Base-by-base conservation (phyloP, 2,329 filamentous ascomycete genomes). In the Bimuria novae-zelandiae region DNA sequence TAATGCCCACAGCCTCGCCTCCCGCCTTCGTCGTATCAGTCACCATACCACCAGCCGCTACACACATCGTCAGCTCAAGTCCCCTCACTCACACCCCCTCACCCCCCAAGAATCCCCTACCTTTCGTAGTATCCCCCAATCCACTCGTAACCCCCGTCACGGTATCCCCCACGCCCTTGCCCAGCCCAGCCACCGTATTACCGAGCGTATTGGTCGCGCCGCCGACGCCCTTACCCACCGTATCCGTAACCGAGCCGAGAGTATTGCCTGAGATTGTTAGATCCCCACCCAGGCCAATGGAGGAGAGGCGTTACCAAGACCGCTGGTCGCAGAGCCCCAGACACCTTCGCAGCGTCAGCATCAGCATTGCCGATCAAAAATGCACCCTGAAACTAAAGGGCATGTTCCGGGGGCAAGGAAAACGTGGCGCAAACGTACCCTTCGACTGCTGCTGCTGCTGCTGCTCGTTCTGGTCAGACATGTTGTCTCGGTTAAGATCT, bases 121-220 rank as follows among this genome's bases (percentile, higher is more conserved):
- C 63, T 42, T 72, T 72, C 0, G 67, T 72, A 2, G 69, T 73
- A 50, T 75, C 71, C 0, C 71, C 71, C 16, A 71, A 16, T 0
- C 70, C 71, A 41, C 64, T 54, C 7, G 69, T 72, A 5, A 74
- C 59, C 0, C 71, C 71, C 7, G 63, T 62, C 22, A 75, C 64
- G 1, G 68, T 70, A 54, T 75, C 68, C 0, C 72, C 71, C 0
- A 74, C 55, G 1, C 72, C 71, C 51, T 72, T 73, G 0, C 71
- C 71, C 8, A 69, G 56, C 4, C 62, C 63, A 0, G 65, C 54
- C 3, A 74, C 65, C 0, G 69, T 65, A 40, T 71, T 69, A 25
- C 71, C 71, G 4, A 67, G 52, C 0, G 68, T 64, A 25, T 67
- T 59, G 1, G 69, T 72, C 1, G 65, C 61, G 45, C 67, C 65